Evolutionary conservation across 805 yeast genomes (phyloP), one percentile per base, ranked within the genome.

Genomic region (Phaffomyces thermotolerans): DNA sequence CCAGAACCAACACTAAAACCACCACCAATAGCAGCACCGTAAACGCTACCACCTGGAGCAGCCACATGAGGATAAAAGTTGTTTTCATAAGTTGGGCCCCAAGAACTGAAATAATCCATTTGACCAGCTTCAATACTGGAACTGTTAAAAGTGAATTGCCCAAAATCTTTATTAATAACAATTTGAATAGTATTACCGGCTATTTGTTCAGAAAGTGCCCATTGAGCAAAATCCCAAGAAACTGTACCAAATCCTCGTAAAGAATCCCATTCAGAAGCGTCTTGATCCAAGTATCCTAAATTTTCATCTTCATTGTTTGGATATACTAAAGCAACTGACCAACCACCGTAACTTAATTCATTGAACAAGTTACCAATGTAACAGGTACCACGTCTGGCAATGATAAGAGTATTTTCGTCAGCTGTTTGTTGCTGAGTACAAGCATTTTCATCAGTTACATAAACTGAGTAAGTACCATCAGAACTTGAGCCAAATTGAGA

Each of bases 41-140:
- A 45, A 31, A 50, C 53, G 8, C 13, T n/a, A 38, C 50, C 51
- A 43, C 53, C 53, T 46, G 53, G 53, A 39, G 48, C 52, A 40
- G 43, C 31, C 14, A 48, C 34, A n/a, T 45, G 41, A 20, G 53
- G 53, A 33, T 34, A 50, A 43, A 46, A 50, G n/a, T 41, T 24
- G 34, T 50, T 50, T 42, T 46, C 45, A 34, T 36, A 50, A 12
- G 50, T 48, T 42, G 53, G 53, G 29, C 53, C 53, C 52, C 48
- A 45, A 15, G 52, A 45, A 10, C 45, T 24, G 44, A 33, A 50
- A 40, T 34, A 48, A 31, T 37, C 41, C 39, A 46, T 37, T 36
- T 48, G 47, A 32, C 52, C 52, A 37, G 52, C 41, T 17, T 31
- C 29, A 13, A 44, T 8, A 18, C 13, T 22, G 13, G 34, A 23